These are phyloP conservation scores for Ophiorrhiza pumila DNA, from an alignment of 257 asterid genomes.

Conservation along the genomic window DNA sequence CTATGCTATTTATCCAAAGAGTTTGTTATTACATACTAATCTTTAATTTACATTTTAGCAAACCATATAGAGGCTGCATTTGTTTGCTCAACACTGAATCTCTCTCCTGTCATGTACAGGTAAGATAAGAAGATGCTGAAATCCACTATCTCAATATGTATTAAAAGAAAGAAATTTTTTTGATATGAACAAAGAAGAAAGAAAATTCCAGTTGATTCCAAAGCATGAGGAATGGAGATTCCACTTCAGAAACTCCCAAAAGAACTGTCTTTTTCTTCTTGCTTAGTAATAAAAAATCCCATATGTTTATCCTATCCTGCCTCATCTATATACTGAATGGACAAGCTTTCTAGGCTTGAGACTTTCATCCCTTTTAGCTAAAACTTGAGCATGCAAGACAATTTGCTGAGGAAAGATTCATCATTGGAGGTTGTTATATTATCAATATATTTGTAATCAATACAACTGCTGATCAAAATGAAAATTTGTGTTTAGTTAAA, in stretches of 20 bases:
- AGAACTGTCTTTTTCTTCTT: background rate
- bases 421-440: background rate
- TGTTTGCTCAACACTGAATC: too few species aligned
- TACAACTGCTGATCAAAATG: too few species aligned
- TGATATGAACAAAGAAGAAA: background rate
- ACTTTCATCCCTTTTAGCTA: background rate
- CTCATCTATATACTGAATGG: background rate
- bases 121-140: too few species aligned
- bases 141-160: too few species aligned
- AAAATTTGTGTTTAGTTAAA: too few species aligned
- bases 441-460: background rate
- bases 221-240: slow-evolving; percentile 8
- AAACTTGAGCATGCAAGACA: background rate
- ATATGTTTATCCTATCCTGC: background rate
- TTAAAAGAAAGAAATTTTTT: too few species aligned
- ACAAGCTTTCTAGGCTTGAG: background rate
- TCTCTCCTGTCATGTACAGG: too few species aligned
- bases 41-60: too few species aligned
- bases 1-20: too few species aligned
- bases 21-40: too few species aligned
- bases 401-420: background rate
- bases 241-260: slow-evolving; percentile 12
- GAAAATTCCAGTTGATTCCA: background rate
- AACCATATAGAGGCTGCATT: too few species aligned
- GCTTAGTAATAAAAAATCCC: background rate